These are phyloP conservation scores for Scopulariopsis brevicaulis DNA, from an alignment of 2,329 filamentous ascomycete species.

Conservation along the genomic window DNA sequence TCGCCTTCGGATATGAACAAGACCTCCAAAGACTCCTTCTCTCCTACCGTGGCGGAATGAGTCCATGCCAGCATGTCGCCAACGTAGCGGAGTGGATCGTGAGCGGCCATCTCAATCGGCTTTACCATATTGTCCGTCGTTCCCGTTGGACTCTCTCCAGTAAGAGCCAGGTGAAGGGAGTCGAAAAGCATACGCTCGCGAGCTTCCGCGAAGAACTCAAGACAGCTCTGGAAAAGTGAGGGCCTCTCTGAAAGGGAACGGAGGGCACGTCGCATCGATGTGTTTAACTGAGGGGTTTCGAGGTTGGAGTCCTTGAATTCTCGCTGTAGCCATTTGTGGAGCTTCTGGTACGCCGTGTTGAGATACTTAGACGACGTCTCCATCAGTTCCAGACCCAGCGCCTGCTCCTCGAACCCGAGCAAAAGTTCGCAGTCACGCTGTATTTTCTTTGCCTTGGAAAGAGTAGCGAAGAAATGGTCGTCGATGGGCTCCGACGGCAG, in stretches of 20 bases:
- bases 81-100: constrained; percentile 83
- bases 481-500: constrained; percentile 73
- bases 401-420: constrained; percentile 82
- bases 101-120: constrained; percentile 86
- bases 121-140: constrained; percentile 56
- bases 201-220: constrained; percentile 87
- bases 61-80: constrained; percentile 98
- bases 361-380: constrained; percentile 80
- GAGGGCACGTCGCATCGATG: constrained; percentile 71
- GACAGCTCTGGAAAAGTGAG: constrained; percentile 81
- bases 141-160: constrained; percentile 52
- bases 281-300: constrained; percentile 86
- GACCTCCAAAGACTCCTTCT: constrained; percentile 82
- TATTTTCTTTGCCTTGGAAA: constrained; percentile 75
- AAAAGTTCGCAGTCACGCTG: constrained; percentile 81
- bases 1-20: constrained; percentile 86
- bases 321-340: constrained; percentile 89
- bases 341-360: constrained; percentile 84
- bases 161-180: constrained; percentile 79
- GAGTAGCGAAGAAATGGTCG: constrained; percentile 68
- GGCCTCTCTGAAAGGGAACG: constrained; percentile 83
- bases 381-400: constrained; percentile 79
- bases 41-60: constrained; percentile 87
- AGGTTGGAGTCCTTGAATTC: constrained; percentile 89
- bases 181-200: constrained; percentile 80